Evolutionary conservation across 306 rosid species (phyloP), one percentile per base, ranked within the genome.

Genomic region (Vachellia pachyceras): DNA sequence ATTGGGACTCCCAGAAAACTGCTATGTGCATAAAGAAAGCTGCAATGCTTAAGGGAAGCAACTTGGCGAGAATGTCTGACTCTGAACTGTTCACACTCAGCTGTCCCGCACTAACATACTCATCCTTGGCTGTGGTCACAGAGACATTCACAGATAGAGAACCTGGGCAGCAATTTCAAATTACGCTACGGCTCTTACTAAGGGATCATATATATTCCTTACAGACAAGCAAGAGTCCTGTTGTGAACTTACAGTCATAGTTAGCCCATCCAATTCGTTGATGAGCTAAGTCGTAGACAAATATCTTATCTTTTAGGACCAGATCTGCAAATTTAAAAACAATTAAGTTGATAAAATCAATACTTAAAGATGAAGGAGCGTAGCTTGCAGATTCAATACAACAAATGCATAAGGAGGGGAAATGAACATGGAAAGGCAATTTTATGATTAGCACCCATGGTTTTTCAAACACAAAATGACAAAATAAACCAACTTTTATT

Each of bases 261-360:
- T 87, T 84, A 1, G 97, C 86, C 99, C 99, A 95, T 77, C 99
- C 99, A 57, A 95, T 69, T 70, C 88, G 86, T 86, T 88, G 95
- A 65, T 54, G 93, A 80, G 89, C 95, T 25, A 95, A 84, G 82
- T 92, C 99, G 37, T 92, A 95, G 69, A 95, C 97, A 65, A 95
- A n/a, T 60, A 95, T 95, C 92, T 91, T 93, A 79, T 93, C 99
- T 89, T 95, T 95, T 25, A 95, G 82, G 77, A 95, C 90, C 77
- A 95, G 94, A 91, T 95, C 98, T 95, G 97, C 87, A 84, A 75
- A 63, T 72, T 73, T 82, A 4, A 75, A 70, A 78, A 69, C 78
- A 73, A 69, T 37, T 36, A 76, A 23, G 66, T 29, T 40, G 69
- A 54, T 61, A 75, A 79, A 73, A 68, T 65, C 63, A 52, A 57